Conservation (phyloP, 768 basidiomycete genomes). For the Suillus fuscotomentosus region DNA sequence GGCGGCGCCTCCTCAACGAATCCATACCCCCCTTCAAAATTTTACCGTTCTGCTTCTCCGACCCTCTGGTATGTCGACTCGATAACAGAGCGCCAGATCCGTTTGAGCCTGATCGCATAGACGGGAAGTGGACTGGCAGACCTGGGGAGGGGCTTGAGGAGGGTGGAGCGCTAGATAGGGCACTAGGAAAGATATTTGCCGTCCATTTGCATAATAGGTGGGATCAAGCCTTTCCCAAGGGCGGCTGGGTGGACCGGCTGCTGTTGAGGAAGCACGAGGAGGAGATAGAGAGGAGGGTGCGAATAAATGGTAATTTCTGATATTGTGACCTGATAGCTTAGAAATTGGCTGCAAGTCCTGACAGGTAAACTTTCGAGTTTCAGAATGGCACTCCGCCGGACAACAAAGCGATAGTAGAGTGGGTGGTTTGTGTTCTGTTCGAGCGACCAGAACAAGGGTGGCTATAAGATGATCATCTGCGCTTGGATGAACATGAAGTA, state of each 20-base stretch:
- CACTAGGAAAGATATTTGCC: slow-evolving; percentile 72
- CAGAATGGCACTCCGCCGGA: slow-evolving; percentile 43
- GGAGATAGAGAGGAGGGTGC: slow-evolving; percentile 15
- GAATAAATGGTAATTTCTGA: not conserved
- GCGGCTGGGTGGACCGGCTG: slow-evolving; percentile 86
- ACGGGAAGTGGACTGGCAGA: slow-evolving; percentile 62
- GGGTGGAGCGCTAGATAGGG: slow-evolving; percentile 62
- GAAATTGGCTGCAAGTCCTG: not conserved
- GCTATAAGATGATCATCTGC: slow-evolving; percentile 50
- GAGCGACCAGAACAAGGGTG: slow-evolving; percentile 46
- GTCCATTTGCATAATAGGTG: slow-evolving; percentile 97
- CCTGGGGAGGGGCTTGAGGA: slow-evolving; percentile 53
- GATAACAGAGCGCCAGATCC: slow-evolving; percentile 94
- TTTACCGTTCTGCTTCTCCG: slow-evolving; percentile 95
- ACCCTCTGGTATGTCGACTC: slow-evolving; percentile 84
- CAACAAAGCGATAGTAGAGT: slow-evolving; percentile 49
- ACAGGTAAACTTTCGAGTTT: slow-evolving; percentile 9
- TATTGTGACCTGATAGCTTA: not conserved
- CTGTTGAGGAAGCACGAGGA: slow-evolving; percentile 66
- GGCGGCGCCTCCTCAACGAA: slow-evolving; percentile 75
- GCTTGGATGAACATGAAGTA: slow-evolving; percentile 29
- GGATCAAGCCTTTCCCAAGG: slow-evolving; percentile 82
- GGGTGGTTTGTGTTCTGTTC: slow-evolving; percentile 32
- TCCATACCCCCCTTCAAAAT: slow-evolving; percentile 85
- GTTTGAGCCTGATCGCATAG: slow-evolving; percentile 55